These are phyloP conservation scores for Paraphoma chrysanthemicola DNA, from an alignment of 2,329 filamentous ascomycete species.

Conservation along the genomic window DNA sequence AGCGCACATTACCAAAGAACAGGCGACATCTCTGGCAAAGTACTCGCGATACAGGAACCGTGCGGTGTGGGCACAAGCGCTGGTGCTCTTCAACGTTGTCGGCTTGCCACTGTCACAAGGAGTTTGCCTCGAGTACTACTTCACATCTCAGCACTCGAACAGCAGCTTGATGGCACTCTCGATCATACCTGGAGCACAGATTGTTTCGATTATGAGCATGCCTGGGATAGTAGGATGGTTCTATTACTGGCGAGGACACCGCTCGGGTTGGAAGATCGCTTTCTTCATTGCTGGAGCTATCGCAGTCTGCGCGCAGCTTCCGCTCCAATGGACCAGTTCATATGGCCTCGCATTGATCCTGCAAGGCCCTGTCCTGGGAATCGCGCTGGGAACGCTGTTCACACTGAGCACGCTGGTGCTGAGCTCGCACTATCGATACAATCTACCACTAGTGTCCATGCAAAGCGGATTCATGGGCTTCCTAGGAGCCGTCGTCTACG, in stretches of 20 bases:
- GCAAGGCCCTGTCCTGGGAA: conserved; percentile 22
- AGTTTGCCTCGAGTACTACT: conserved; percentile 30
- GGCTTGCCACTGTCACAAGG: conserved; percentile 34
- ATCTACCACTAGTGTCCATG: conserved; percentile 43
- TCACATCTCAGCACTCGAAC: conserved; percentile 11
- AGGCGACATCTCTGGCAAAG: background rate
- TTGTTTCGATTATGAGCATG: conserved; percentile 19
- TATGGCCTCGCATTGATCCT: conserved; percentile 3
- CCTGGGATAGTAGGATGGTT: background rate
- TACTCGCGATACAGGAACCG: conserved; percentile 2
- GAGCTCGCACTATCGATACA: conserved; percentile 27
- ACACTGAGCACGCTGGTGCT: conserved; percentile 18
- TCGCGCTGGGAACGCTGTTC: conserved; percentile 20
- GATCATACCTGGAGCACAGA: conserved; percentile 15
- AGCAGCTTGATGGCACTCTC: conserved; percentile 13
- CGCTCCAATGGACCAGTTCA: background rate
- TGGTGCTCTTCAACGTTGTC: conserved; percentile 32
- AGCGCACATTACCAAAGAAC: background rate
- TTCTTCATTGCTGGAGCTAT: background rate
- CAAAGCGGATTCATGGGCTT: conserved; percentile 30
- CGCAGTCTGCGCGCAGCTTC: background rate
- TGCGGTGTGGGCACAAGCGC: conserved; percentile 25
- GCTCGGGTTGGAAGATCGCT: conserved; percentile 4
- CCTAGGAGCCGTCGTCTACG: conserved; percentile 23
- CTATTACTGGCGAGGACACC: conserved; percentile 9